Percentiles rank a stretch among this genome's conserved stretches.
These are phyloP conservation scores for Micractinium conductrix DNA, from an alignment of 139 green algal genomes.

Conservation along the genomic window DNA sequence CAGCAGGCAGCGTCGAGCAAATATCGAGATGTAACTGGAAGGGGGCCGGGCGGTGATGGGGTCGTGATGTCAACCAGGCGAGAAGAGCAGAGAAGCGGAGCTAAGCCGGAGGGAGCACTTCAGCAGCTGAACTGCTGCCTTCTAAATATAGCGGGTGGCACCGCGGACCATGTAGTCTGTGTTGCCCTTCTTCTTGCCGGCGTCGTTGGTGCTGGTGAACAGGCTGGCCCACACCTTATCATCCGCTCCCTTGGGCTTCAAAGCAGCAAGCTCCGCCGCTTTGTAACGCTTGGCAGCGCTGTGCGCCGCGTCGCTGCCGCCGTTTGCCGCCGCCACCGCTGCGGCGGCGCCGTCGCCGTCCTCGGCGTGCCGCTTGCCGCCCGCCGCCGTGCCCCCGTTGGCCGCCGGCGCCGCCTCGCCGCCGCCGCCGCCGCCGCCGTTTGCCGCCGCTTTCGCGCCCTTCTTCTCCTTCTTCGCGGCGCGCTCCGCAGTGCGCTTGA, in stretches of 20 bases:
- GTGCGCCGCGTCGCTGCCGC: background rate
- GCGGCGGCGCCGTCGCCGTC: background rate
- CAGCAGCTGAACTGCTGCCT: background rate
- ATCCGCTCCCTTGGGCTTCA: slow-evolving; percentile 35
- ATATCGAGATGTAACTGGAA: too few relatives aligned
- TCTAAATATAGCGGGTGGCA: background rate
- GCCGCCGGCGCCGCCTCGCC: background rate
- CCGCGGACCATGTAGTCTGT: slow-evolving; percentile 33
- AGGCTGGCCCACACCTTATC: slow-evolving; percentile 43
- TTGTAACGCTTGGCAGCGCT: slow-evolving; percentile 35
- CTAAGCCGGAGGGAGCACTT: background rate
- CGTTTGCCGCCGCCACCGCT: slow-evolving; percentile 6
- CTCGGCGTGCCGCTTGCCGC: slow-evolving; percentile 11
- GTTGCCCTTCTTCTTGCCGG: background rate
- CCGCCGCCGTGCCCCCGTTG: background rate
- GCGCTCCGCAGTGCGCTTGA: slow-evolving; percentile 31
- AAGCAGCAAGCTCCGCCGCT: slow-evolving; percentile 13
- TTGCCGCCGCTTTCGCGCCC: slow-evolving; percentile 19
- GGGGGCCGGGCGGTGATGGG: too few relatives aligned
- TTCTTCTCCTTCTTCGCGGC: slow-evolving; percentile 40
- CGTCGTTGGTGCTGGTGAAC: slow-evolving; percentile 38
- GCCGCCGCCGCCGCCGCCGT: background rate
- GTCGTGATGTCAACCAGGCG: too few relatives aligned
- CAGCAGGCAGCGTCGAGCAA: too few relatives aligned
- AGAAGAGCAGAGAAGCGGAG: background rate